phyloP scores from a whole-genome alignment of 805 yeast genomes.

The Cyberlindnera maclurae region DNA sequence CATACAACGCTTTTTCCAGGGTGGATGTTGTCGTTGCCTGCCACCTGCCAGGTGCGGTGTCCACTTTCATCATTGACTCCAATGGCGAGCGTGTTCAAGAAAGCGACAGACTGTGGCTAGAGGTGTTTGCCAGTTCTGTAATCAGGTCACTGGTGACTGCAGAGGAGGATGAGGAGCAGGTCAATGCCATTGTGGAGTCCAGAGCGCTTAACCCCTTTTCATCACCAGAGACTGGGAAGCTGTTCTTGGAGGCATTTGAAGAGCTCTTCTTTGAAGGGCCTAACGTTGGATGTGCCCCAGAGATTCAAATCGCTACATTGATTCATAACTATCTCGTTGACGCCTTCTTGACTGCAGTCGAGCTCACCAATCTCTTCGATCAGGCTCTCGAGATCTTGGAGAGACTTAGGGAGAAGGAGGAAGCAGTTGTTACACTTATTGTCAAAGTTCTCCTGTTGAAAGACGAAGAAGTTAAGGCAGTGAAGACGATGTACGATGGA shows the following conservation, averaged over 20 bases:
- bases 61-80: conserved; percentile 37
- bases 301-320: conserved; percentile 59
- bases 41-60: conserved; percentile 70
- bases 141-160: conserved; percentile 62
- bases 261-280: conserved; percentile 59
- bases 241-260: conserved; percentile 61
- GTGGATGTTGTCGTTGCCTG: conserved; percentile 68
- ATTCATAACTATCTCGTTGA: conserved; percentile 67
- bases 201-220: conserved; percentile 74
- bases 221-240: conserved; percentile 37
- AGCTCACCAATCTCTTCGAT: conserved; percentile 58
- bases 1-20: conserved; percentile 64
- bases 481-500: conserved; percentile 45
- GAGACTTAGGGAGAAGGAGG: conserved; percentile 44
- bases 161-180: conserved; percentile 74
- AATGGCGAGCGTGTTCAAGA: conserved; percentile 49
- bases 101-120: conserved; percentile 44
- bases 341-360: conserved; percentile 57
- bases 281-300: conserved; percentile 58
- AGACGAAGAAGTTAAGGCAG: conserved; percentile 55
- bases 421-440: conserved; percentile 49
- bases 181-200: conserved; percentile 68
- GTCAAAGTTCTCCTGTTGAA: conserved; percentile 46
- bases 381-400: conserved; percentile 53
- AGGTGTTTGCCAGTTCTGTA: conserved; percentile 52